phyloP scores from a whole-genome alignment of 805 yeast species.

The Ogataea kodamae region DNA sequence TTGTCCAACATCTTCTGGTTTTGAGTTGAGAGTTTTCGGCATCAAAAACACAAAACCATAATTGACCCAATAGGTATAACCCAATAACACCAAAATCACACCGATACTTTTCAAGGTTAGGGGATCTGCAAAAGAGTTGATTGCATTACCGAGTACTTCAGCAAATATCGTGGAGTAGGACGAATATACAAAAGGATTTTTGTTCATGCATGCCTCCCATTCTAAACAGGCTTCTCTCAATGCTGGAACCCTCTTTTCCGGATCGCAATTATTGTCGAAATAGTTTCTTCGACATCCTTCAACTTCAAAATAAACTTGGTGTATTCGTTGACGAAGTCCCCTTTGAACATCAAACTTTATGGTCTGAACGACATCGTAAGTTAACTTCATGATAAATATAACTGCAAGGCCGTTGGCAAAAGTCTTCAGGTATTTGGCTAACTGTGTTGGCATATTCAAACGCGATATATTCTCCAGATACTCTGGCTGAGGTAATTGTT shows the following conservation, averaged over 20 bases:
- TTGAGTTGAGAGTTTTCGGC: slow-evolving; percentile 38
- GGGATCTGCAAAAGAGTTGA: slow-evolving; percentile 66
- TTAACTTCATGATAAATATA: slow-evolving; percentile 41
- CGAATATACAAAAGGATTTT: slow-evolving; percentile 45
- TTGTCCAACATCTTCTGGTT: too few species aligned
- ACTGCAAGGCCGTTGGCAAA: slow-evolving; percentile 47
- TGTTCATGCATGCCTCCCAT: slow-evolving; percentile 67
- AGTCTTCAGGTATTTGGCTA: slow-evolving; percentile 61
- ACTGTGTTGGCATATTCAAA: slow-evolving; percentile 35
- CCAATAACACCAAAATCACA: slow-evolving; percentile 34
- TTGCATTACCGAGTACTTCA: slow-evolving; percentile 55
- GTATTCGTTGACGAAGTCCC: slow-evolving; percentile 46
- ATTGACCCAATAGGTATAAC: slow-evolving; percentile 54
- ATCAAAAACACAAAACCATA: slow-evolving; percentile 65
- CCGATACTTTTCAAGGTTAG: slow-evolving; percentile 57
- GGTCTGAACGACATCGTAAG: slow-evolving; percentile 42
- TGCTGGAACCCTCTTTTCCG: slow-evolving; percentile 55
- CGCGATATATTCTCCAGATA: too few species aligned
- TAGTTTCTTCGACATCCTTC: slow-evolving; percentile 51
- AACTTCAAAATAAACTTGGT: slow-evolving; percentile 47
- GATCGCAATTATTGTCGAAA: slow-evolving; percentile 53
- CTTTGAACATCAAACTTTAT: slow-evolving; percentile 52
- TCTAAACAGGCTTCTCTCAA: slow-evolving; percentile 51
- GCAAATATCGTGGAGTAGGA: slow-evolving; percentile 60
- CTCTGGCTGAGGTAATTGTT: too few species aligned